A percentile compares a stretch with the other conserved stretches of the same genome.
phyloP scores from a whole-genome alignment of 2,329 filamentous ascomycete genomes.

The Epichloe elymi region DNA sequence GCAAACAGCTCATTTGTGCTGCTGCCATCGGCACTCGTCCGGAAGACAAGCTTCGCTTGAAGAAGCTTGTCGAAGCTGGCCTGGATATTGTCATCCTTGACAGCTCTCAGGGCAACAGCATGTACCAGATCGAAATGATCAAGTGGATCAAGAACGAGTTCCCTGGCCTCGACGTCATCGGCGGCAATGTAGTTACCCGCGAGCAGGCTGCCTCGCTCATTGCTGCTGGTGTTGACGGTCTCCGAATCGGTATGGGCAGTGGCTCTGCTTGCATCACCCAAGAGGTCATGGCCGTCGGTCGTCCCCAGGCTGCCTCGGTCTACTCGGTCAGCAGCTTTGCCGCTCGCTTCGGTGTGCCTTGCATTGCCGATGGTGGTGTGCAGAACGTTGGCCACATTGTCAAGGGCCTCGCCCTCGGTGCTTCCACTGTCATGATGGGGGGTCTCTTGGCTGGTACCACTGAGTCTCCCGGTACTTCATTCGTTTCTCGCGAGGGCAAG shows the following conservation, averaged over 20 bases:
- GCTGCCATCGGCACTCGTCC: constrained; percentile 91
- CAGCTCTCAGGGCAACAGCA: constrained; percentile 94
- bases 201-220: constrained; percentile 91
- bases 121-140: constrained; percentile 98
- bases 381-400: constrained; percentile 99
- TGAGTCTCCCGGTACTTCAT: constrained; percentile 93
- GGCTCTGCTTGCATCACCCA: constrained; percentile 98
- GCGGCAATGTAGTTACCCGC: constrained; percentile 94
- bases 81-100: constrained; percentile 92
- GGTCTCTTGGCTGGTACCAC: constrained; percentile 93
- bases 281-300: constrained; percentile 98
- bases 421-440: constrained; percentile 99
- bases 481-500: constrained; percentile 91
- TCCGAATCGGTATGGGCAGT: constrained; percentile 97
- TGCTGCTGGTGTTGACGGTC: constrained; percentile 84
- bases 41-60: constrained; percentile 77
- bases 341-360: constrained; percentile 86
- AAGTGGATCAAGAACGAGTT: constrained; percentile 85
- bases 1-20: constrained; percentile 93
- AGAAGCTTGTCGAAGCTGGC: constrained; percentile 84
- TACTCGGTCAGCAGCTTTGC: constrained; percentile 84
- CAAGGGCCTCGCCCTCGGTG: constrained; percentile 90
- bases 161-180: constrained; percentile 84
- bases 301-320: constrained; percentile 88
- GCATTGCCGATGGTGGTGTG: constrained; percentile 94